Percentiles rank a stretch among this genome's conserved stretches.
These are phyloP conservation scores for Fusarium longipes DNA, from an alignment of 2,329 filamentous ascomycete genomes.

Conservation along the genomic window DNA sequence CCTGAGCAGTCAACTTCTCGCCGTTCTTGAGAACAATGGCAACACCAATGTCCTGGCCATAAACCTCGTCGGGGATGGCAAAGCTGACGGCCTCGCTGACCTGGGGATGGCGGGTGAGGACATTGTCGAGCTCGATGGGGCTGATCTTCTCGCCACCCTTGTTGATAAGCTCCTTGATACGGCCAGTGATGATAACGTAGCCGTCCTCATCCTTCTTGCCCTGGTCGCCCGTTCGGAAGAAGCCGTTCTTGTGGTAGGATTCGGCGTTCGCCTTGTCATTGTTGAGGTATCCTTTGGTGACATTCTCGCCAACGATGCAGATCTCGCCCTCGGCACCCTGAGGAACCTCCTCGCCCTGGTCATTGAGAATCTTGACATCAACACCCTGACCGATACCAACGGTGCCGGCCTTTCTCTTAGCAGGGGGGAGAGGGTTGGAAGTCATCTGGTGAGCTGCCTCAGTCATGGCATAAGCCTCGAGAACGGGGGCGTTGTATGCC, in stretches of 20 bases:
- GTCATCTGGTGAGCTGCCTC: conserved; percentile 90
- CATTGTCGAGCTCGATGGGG: conserved; percentile 88
- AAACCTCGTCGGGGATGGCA: conserved; percentile 83
- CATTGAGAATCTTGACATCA: conserved; percentile 80
- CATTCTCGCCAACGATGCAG: conserved; percentile 83
- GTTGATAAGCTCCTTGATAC: conserved; percentile 93
- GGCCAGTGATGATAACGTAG: conserved; percentile 87
- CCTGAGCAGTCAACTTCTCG: conserved; percentile 64
- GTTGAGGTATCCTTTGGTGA: conserved; percentile 87
- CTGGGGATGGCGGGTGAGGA: conserved; percentile 77
- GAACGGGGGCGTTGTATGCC: conserved; percentile 79
- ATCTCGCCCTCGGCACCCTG: conserved; percentile 83
- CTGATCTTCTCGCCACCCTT: conserved; percentile 92
- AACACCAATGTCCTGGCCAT: conserved; percentile 83
- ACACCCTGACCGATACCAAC: conserved; percentile 88
- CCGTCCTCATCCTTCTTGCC: conserved; percentile 83
- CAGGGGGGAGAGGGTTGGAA: conserved; percentile 76
- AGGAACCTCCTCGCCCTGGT: conserved; percentile 73
- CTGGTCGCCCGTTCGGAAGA: conserved; percentile 90
- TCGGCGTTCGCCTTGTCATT: conserved; percentile 80
- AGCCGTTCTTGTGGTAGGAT: conserved; percentile 79
- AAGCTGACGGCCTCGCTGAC: conserved; percentile 86
- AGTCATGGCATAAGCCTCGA: conserved; percentile 94
- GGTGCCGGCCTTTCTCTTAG: conserved; percentile 80
- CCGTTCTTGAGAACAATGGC: conserved; percentile 79